phyloP scores from a whole-genome alignment of 441 rosid genomes.

The Adansonia grandidieri region DNA sequence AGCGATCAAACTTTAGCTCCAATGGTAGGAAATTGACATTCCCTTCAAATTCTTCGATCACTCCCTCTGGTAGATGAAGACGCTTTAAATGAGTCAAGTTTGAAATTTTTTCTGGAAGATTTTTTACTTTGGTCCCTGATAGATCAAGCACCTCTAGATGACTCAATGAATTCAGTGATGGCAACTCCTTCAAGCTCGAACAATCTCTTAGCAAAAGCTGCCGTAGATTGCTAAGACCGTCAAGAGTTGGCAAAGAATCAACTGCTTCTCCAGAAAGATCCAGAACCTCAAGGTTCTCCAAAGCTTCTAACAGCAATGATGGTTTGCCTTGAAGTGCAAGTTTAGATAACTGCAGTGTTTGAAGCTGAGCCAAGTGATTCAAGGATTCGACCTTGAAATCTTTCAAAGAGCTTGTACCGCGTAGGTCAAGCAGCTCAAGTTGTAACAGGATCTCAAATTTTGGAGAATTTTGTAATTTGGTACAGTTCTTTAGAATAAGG shows the following conservation, averaged over 20 bases:
- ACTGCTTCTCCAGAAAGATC: conserved; percentile 35
- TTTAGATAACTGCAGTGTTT: conserved; percentile 33
- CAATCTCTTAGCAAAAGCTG: conserved; percentile 46
- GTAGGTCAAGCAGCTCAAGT: conserved; percentile 35
- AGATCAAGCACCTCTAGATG: conserved; percentile 48
- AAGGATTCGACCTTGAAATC: conserved; percentile 25
- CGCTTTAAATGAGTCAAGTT: conserved; percentile 23
- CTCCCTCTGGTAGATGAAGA: conserved; percentile 33
- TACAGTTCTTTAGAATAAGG: conserved; percentile 42
- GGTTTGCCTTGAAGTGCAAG: conserved; percentile 5
- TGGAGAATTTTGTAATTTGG: conserved; percentile 29
- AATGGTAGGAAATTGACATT: conserved; percentile 19
- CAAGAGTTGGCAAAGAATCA: conserved; percentile 27
- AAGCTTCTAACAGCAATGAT: conserved; percentile 9
- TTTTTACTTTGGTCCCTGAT: conserved; percentile 36
- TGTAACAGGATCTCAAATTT: conserved; percentile 4
- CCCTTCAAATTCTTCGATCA: conserved; percentile 18
- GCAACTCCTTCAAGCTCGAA: conserved; percentile 29
- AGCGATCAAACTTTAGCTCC: conserved; percentile 32
- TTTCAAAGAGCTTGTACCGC: conserved; percentile 33
- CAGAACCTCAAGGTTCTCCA: conserved; percentile 34
- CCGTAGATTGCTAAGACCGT: conserved; percentile 27
- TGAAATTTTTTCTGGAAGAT: conserved; percentile 20
- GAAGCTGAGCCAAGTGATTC: conserved; percentile 23
- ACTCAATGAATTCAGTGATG: conserved; percentile 35